phyloP scores from a whole-genome alignment of 2,329 filamentous ascomycete species.

The Aphanoascus verrucosus region DNA sequence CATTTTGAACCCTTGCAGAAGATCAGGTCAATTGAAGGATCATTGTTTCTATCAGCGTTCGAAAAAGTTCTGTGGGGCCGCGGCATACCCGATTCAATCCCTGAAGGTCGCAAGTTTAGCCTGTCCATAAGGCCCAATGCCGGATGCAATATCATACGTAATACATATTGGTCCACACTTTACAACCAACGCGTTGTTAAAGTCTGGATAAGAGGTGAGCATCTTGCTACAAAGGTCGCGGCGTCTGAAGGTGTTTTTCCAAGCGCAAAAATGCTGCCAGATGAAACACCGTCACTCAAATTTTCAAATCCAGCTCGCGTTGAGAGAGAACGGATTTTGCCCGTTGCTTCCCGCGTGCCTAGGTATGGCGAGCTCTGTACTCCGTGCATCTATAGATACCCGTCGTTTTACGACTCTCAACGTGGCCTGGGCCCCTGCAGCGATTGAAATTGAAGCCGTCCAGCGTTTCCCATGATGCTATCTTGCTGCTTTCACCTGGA shows the following conservation, averaged over 20 bases:
- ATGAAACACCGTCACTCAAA: background rate
- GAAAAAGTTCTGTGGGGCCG: slow-evolving; percentile 8
- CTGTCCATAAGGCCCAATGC: background rate
- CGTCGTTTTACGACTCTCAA: slow-evolving; percentile 1
- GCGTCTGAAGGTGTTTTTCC: background rate
- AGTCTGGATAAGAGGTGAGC: background rate
- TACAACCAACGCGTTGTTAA: background rate
- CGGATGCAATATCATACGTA: background rate
- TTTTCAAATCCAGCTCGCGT: background rate
- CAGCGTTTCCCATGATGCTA: background rate
- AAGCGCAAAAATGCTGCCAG: background rate
- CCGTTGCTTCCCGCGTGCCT: slow-evolving; percentile 1
- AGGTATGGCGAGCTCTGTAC: slow-evolving; percentile 1
- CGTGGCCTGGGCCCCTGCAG: slow-evolving; percentile 4
- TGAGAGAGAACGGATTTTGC: background rate
- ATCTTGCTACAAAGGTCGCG: background rate
- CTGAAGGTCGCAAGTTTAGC: background rate
- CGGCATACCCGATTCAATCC: background rate
- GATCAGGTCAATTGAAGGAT: slow-evolving; percentile 1
- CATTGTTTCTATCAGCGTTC: background rate
- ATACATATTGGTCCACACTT: background rate
- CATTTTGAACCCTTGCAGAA: slow-evolving; percentile 2
- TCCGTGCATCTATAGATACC: background rate
- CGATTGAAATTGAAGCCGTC: background rate
- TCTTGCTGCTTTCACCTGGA: background rate